phyloP scores from a whole-genome alignment of 306 rosid species.

The Psophocarpus tetragonolobus region DNA sequence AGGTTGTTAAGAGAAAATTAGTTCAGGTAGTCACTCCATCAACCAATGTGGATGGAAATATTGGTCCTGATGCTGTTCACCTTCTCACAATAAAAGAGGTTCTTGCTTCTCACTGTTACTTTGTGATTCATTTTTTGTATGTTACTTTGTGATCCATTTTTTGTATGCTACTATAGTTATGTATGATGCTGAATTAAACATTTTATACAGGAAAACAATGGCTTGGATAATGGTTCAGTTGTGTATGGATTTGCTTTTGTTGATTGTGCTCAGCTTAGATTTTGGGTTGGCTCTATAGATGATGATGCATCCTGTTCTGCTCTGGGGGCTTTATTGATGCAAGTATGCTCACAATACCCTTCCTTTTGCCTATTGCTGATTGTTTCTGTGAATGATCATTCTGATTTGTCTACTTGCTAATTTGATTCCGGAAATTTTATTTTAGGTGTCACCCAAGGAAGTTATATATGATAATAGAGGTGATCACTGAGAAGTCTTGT shows the following conservation, averaged over 20 bases:
- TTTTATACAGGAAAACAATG: conserved; percentile 53
- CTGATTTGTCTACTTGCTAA: conserved; percentile 30
- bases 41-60: conserved; percentile 66
- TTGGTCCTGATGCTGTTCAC: conserved; percentile 88
- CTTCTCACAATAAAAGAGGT: conserved; percentile 95
- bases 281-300: conserved; percentile 84
- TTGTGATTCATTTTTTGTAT: neutral
- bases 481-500: conserved; percentile 35
- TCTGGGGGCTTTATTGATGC: conserved; percentile 90
- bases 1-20: conserved; percentile 76
- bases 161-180: neutral
- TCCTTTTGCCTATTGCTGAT: conserved; percentile 26
- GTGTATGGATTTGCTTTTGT: conserved; percentile 89
- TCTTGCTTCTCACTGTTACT: conserved; percentile 25
- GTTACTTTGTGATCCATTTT: conserved; percentile 9
- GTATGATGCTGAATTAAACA: conserved; percentile 14
- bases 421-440: conserved; percentile 36
- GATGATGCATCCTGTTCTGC: conserved; percentile 90
- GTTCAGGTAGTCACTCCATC: conserved; percentile 90
- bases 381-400: conserved; percentile 18
- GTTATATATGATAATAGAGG: conserved; percentile 78
- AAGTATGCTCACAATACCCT: conserved; percentile 52
- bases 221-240: conserved; percentile 62
- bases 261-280: conserved; percentile 86
- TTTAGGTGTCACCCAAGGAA: conserved; percentile 94